Percentiles rank a stretch among this genome's conserved stretches.
phyloP scores from a whole-genome alignment of 352 stramenopile species.

The Aphanomyces invadans region DNA sequence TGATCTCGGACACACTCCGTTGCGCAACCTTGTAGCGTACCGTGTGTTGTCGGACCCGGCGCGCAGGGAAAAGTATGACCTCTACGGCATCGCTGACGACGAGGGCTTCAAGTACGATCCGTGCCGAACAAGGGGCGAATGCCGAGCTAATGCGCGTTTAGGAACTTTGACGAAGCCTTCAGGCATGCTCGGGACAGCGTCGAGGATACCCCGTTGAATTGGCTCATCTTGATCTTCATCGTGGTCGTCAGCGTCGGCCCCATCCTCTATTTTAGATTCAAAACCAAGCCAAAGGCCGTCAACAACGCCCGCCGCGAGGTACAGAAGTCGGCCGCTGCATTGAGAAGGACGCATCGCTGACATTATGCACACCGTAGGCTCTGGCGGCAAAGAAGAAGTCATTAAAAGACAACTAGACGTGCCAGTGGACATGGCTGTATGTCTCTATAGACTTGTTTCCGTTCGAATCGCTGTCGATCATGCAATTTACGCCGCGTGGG shows the following conservation, averaged over 20 bases:
- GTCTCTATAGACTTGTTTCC: too few species aligned
- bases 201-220: constrained; percentile 66
- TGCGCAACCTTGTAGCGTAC: constrained; percentile 60
- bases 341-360: too few species aligned
- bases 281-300: constrained; percentile 56
- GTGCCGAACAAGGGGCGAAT: neutral
- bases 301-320: constrained; percentile 67
- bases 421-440: too few species aligned
- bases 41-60: constrained; percentile 65
- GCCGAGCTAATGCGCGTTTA: constrained; percentile 22
- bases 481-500: too few species aligned
- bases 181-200: constrained; percentile 56
- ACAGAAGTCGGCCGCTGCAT: constrained; percentile 27
- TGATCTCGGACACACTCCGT: too few species aligned
- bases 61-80: constrained; percentile 67
- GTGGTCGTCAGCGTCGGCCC: constrained; percentile 44
- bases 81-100: constrained; percentile 71
- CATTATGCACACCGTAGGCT: constrained; percentile 17
- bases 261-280: constrained; percentile 58
- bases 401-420: constrained; percentile 16
- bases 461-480: too few species aligned
- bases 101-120: constrained; percentile 59
- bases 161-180: constrained; percentile 71
- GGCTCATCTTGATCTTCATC: constrained; percentile 51
- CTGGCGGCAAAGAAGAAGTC: constrained; percentile 17